Base-by-base conservation (phyloP, 2,329 filamentous ascomycete genomes). In the Fusarium chaquense region DNA sequence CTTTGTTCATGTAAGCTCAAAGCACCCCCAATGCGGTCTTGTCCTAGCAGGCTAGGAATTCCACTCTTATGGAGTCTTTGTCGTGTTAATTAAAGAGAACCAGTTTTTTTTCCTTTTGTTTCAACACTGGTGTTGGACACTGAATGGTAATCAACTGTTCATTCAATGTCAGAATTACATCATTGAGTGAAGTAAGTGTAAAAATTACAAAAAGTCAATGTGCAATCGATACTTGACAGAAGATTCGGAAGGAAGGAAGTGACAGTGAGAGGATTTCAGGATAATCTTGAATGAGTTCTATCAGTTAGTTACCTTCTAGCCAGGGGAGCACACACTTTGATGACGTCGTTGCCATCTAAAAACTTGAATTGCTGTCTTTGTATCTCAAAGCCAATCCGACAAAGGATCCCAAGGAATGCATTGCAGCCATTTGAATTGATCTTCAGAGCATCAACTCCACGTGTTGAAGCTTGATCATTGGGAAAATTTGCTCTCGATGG, bases 281-380 rank as follows among this genome's bases (percentile, higher is more conserved):
- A 58, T 49, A n/a, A 49, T 56, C 10, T 32, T 32, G 49, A 60
- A 47, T 7, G n/a, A 54, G 51, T 35, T 35, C 8, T 16, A 40
- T 36, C 38, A 51, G 30, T 58, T 50, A 12, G 12, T 41, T 41
- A 16, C 40, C 50, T 53, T 43, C 18, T 33, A 43, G 22, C 22
- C 24, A 62, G 46, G 46, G 24, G 58, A 56, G 35, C 22, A 24
- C 11, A 47, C 11, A 51, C 24, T 62, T 2, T 58, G 58, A 74
- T 74, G 72, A 74, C 70, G 70, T 72, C 59, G 58, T 55, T 55
- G 43, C 38, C 51, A 58, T 70, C 57, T 35, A 20, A 55, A 52
- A 58, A 50, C 56, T 44, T 64, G 47, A 51, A 57, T 41, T 69
- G 15, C 22, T 46, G 33, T 45, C 45, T 26, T 20, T 24, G 40